A percentile compares a stretch with the other conserved stretches of the same genome.
Conservation (phyloP, 176 grass and related monocot species). For the Panicum miliaceum region DNA sequence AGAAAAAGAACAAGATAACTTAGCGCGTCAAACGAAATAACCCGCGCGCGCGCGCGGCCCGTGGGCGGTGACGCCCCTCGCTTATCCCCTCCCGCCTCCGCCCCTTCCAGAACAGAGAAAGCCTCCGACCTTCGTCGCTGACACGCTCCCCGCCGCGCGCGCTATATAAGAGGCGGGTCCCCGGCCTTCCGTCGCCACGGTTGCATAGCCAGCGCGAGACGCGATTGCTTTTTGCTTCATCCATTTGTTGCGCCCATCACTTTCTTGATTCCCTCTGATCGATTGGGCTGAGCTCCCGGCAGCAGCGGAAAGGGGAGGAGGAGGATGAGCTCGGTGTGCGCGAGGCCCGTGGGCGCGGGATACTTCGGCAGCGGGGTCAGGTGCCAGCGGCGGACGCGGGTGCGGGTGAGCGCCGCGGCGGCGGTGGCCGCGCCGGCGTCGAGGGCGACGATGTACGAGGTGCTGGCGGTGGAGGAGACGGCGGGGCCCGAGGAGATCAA, state of each 20-base stretch:
- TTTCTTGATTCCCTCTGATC: not conserved
- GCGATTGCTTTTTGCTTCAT: not conserved
- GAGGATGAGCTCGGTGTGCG: constrained; percentile 52
- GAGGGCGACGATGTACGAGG: constrained; percentile 72
- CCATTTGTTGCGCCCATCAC: not conserved
- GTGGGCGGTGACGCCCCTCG: constrained; percentile 35
- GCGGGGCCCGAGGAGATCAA: constrained; percentile 74
- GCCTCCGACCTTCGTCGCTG: not conserved
- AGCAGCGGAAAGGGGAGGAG: not conserved
- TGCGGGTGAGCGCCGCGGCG: not conserved
- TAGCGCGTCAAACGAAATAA: not conserved
- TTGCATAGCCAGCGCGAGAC: not conserved
- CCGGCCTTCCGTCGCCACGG: not conserved
- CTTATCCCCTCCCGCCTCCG: not conserved
- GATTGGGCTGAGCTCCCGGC: not conserved
- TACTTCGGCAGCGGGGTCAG: constrained; percentile 13
- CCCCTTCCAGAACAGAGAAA: constrained; percentile 28
- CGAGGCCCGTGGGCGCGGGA: constrained; percentile 36
- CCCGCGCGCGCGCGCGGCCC: not conserved
- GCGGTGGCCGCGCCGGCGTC: not conserved
- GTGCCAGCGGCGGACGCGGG: constrained; percentile 38
- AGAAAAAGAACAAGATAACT: too few relatives aligned
- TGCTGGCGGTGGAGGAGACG: constrained; percentile 59
- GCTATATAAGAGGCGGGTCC: constrained; percentile 37
- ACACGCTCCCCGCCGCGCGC: not conserved